These are phyloP conservation scores for Beauveria rudraprayagi DNA, from an alignment of 2,329 filamentous ascomycete species.

Conservation along the genomic window DNA sequence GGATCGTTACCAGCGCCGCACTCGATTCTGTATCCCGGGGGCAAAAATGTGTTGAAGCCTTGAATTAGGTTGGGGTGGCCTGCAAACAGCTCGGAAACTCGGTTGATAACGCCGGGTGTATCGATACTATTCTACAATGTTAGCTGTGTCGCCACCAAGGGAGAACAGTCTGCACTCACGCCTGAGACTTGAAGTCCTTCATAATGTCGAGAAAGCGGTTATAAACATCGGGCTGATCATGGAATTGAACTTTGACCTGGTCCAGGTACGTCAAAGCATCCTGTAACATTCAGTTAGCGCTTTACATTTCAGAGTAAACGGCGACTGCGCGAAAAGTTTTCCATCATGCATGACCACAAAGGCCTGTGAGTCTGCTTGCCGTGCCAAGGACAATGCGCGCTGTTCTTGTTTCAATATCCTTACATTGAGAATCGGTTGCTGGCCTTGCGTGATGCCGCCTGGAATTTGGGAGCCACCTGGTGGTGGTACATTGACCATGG, in stretches of 20 bases:
- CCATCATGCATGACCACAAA: background rate
- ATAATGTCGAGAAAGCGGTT: slow-evolving; percentile 97
- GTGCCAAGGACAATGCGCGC: background rate
- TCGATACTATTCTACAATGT: slow-evolving; percentile 60
- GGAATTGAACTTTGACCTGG: slow-evolving; percentile 96
- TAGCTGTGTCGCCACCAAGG: background rate
- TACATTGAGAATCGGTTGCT: slow-evolving; percentile 43
- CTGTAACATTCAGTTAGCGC: slow-evolving; percentile 24
- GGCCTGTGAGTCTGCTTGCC: background rate
- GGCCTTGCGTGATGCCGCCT: slow-evolving; percentile 32
- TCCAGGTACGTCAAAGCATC: slow-evolving; percentile 89
- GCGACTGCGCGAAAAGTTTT: background rate
- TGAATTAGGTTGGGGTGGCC: slow-evolving; percentile 94
- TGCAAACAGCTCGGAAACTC: slow-evolving; percentile 90
- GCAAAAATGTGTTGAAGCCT: slow-evolving; percentile 96
- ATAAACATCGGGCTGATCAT: slow-evolving; percentile 94
- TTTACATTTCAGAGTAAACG: background rate
- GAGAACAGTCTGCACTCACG: slow-evolving; percentile 45
- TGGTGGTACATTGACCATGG: slow-evolving; percentile 39
- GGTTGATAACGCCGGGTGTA: slow-evolving; percentile 92
- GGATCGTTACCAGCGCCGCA: slow-evolving; percentile 91
- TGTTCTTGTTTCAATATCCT: slow-evolving; percentile 22
- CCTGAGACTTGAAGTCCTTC: slow-evolving; percentile 99
- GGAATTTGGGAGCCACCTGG: slow-evolving; percentile 30
- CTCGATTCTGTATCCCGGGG: slow-evolving; percentile 92